Evolutionary conservation across 2,329 filamentous ascomycete genomes (phyloP), one percentile per base, ranked within the genome.

Genomic region (Neofusicoccum laricinum): DNA sequence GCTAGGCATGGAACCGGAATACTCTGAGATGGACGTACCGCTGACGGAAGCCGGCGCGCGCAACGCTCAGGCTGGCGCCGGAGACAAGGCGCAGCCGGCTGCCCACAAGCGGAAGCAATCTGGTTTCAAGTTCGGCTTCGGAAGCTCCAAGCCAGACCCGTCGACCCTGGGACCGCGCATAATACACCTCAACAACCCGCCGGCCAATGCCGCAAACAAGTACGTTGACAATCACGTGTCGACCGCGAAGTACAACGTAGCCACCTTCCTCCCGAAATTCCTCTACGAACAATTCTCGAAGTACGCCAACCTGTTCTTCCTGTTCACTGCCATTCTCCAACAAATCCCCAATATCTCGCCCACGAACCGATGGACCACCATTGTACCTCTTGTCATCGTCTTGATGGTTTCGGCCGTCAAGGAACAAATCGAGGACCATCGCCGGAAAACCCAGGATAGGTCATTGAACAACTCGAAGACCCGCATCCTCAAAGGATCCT

Each of bases 221-320:
- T 98, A 95, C 77, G 86, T 93, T 75, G 91, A 96, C 84, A 99
- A 99, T 75, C 93, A 98, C 77, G 90, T 99, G 67, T 98, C 94
- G 46, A 99, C 95, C 5, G 90, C 95, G 68, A 99, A 99, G 79
- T 99, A 99, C 86, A 99, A 98, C 77, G 72, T 92, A 73, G 84
- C 91, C 63, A 97, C 93, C 19, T 99, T 99, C 77, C 75, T 98
- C 17, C 95, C 95, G 58, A 99, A 99, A 78, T 99, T 99, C 79
- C 83, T 99, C 64, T 93, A 94, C 77, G 95, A 99, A 78, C 95
- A 99, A 76, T 99, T 99, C 80, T 97, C 93, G 67, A 99, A 97
- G 82, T 97, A 97, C 78, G 95, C 95, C 82, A 99, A 99, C 79
- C 80, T 99, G 73, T 99, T 99, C 83, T 99, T 99, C 90, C 86